Conservation (phyloP, 345 rosid genomes). For the Eucalyptus shirleyi region DNA sequence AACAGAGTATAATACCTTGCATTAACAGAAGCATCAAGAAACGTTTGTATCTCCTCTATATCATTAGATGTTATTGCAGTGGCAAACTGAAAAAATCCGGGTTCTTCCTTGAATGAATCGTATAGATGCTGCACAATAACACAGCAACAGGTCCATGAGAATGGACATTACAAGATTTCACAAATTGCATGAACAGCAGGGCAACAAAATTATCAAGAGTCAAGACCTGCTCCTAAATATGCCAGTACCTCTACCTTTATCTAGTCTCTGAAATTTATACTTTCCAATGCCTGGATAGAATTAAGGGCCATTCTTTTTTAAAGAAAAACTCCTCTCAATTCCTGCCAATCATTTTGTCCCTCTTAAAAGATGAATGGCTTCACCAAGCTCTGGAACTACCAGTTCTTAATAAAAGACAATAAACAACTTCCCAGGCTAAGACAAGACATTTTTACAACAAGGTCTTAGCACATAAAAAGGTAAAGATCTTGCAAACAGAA, state of each 20-base stretch:
- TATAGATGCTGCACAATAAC: constrained; percentile 50
- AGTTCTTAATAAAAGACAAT: not conserved
- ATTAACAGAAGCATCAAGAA: constrained; percentile 80
- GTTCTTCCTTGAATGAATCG: constrained; percentile 69
- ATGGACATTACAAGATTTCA: not conserved
- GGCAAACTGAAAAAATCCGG: constrained; percentile 83
- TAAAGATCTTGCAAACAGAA: not conserved
- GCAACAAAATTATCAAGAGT: not conserved
- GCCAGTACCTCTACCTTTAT: not conserved
- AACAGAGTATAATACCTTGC: constrained; percentile 43
- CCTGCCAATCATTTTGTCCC: not conserved
- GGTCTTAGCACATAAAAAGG: not conserved
- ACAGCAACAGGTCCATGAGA: not conserved
- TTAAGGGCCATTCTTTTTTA: not conserved
- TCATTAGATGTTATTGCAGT: constrained; percentile 76
- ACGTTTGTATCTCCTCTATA: constrained; percentile 83
- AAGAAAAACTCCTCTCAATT: not conserved
- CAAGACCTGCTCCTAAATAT: not conserved
- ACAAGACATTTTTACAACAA: not conserved
- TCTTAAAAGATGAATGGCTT: not conserved
- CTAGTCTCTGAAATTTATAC: not conserved
- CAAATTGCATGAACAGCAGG: not conserved
- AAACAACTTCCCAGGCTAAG: not conserved
- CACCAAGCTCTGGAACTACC: not conserved
- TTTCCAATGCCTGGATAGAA: not conserved